Base-by-base conservation (phyloP, 2,329 filamentous ascomycete species). In the Scedosporium dehoogii region DNA sequence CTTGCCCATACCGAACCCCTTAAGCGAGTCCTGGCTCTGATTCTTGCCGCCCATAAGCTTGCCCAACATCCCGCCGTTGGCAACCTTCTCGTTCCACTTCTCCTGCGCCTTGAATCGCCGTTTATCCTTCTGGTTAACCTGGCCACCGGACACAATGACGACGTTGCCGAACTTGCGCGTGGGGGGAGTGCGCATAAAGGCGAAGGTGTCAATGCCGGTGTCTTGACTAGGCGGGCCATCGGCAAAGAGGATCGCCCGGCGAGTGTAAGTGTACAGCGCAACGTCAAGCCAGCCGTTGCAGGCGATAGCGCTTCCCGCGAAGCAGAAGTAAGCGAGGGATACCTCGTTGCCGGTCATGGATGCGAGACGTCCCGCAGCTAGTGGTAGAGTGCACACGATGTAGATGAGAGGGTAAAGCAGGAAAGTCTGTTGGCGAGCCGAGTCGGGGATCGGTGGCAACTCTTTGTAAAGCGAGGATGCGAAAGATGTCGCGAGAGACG, bases 351-450 rank as follows among this genome's bases (percentile, higher is more conserved):
- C 81, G 0, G 81, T 79, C 81, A 89, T 87, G 21, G 79, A 80
- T 16, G 81, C 80, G 68, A 89, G 85, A 64, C 87, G 82, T 14
- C 85, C 85, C 0, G 83, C 78, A 4, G 86, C 85, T 0, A 90
- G 76, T 0, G 87, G 87, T 0, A 86, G 77, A 0, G 87, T 90
- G 69, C 87, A 87, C n/a, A 87, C 67, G 6, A 88, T 79, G 70
- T 90, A 90, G 65, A 89, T 85, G 66, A 87, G 69, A 0, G 87
- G 87, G 64, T 90, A 90, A 6, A 88, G 77, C 33, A 88, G 83
- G 65, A 89, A 85, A 7, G 83, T 78, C 4, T 78, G 79, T 64
- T 81, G 78, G 64, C 74, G 75, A 1, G 71, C 69, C 1, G 69
- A 72, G 10, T 64, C 59, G 2, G 68, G 67, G 58, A 69, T 66